phyloP scores from a whole-genome alignment of 352 stramenopile species.

The Pythium angustatum region DNA sequence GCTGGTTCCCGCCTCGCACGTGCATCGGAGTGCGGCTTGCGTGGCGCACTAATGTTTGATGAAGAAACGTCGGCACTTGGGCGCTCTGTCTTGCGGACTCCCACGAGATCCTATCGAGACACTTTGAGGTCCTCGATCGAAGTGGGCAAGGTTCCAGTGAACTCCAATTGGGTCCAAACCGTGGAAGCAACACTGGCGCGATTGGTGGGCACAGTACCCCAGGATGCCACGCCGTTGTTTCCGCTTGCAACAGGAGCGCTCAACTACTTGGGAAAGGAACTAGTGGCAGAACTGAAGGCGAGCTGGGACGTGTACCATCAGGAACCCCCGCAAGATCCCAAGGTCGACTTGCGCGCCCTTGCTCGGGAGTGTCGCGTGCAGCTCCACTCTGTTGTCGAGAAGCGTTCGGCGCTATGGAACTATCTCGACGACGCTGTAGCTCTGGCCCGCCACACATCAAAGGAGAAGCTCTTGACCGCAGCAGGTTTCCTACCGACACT shows the following conservation, averaged over 20 bases:
- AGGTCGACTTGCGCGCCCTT: background rate
- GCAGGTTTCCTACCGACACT: background rate
- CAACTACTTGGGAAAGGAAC: constrained; percentile 1
- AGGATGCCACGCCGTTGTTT: background rate
- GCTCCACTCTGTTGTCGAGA: background rate
- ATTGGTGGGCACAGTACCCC: background rate
- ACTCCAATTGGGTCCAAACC: background rate
- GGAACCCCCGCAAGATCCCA: background rate
- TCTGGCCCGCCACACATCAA: background rate
- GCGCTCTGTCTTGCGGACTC: background rate
- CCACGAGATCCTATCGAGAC: background rate
- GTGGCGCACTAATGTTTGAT: background rate
- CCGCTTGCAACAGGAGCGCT: background rate
- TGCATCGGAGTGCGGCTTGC: background rate
- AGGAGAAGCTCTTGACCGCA: background rate
- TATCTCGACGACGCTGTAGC: constrained; percentile 2
- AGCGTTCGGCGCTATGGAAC: background rate
- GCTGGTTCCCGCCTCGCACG: background rate
- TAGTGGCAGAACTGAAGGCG: background rate
- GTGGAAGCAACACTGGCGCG: background rate
- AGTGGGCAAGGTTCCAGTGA: background rate
- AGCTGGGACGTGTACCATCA: constrained; percentile 7
- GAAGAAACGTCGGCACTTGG: background rate
- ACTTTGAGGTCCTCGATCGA: background rate
- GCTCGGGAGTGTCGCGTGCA: background rate